A percentile compares a stretch with the other conserved stretches of the same genome.
Evolutionary conservation across 306 rosid genomes (phyloP).

Genomic region (Gillenia trifoliata): DNA sequence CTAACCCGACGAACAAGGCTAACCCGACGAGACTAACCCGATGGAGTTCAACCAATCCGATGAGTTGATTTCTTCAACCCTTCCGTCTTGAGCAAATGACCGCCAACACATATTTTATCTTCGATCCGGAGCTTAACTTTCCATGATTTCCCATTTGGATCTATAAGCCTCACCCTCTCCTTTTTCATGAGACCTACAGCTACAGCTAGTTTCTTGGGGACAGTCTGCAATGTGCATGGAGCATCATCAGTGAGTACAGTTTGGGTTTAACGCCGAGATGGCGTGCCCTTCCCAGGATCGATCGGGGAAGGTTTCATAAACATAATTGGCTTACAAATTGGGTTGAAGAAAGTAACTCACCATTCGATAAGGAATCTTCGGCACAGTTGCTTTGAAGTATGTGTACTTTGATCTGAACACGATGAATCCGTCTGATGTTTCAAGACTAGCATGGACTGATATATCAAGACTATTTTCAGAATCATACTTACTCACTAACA

Average conservation of each 20-base stretch:
- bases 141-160: neutral
- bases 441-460: too few relatives aligned
- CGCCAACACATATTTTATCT: too few relatives aligned
- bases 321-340: neutral
- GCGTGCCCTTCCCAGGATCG: neutral
- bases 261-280: too few relatives aligned
- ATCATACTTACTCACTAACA: too few relatives aligned
- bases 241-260: neutral
- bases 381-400: neutral
- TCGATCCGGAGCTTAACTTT: neutral
- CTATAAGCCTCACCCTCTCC: neutral
- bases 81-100: neutral
- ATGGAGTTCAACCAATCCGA: too few relatives aligned
- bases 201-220: neutral
- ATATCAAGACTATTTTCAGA: too few relatives aligned
- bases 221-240: neutral
- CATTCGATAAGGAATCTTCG: neutral
- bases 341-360: constrained; percentile 3
- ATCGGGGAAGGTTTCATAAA: neutral
- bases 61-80: too few relatives aligned
- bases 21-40: too few relatives aligned
- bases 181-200: neutral
- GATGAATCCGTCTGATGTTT: neutral
- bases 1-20: too few relatives aligned
- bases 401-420: constrained; percentile 1